Evolutionary conservation across 257 asterid species (phyloP), one percentile per base, ranked within the genome.

Genomic region (Nicotiana sylvestris): DNA sequence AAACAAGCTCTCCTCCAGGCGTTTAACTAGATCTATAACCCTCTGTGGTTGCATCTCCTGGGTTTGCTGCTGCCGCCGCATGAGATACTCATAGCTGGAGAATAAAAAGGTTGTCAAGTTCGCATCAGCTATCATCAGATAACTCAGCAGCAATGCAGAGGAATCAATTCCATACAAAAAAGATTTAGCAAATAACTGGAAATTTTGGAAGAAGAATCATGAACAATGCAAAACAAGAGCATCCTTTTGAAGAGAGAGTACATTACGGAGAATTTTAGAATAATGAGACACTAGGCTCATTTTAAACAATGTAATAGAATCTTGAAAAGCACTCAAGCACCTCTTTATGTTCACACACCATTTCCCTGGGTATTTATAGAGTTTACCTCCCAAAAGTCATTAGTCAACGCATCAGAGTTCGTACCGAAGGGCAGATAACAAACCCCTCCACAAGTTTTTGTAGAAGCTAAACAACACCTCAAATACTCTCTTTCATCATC

Each of bases 1-100:
- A 88, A 89, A 86, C 82, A 95, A 86, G 82, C 90, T 93, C 87
- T 90, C 98, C 83, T 95, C 99, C 72, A 95, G 83, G 74, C 98
- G 97, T 89, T 76, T 88, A 81, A 90, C 98, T 85, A 95, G 81
- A 80, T 94, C 98, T 1, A 86, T 2, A 83, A 94, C 80, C 89
- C 81, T 94, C 92, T 82, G 89, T 62, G 67, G 78, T 60, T 97
- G 87, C 84, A 86, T 89, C 72, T 90, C 97, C 57, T 86, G 91
- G 83, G 92, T 80, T 66, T 87, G 94, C 66, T 87, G 97, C 76
- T 92, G 91, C 69, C 93, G 90, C 85, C 88, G 94, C 90, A 85
- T 87, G 55, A 95, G 86, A 87, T 88, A 86, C 0, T 86, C 94
- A 88, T 77, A 88, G 82, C 97, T 94, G 95, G 87, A 88, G 84